Evolutionary conservation across 1,284 basidiomycete genomes (phyloP).

Genomic region (Erythrobasidium hasegawianum): DNA sequence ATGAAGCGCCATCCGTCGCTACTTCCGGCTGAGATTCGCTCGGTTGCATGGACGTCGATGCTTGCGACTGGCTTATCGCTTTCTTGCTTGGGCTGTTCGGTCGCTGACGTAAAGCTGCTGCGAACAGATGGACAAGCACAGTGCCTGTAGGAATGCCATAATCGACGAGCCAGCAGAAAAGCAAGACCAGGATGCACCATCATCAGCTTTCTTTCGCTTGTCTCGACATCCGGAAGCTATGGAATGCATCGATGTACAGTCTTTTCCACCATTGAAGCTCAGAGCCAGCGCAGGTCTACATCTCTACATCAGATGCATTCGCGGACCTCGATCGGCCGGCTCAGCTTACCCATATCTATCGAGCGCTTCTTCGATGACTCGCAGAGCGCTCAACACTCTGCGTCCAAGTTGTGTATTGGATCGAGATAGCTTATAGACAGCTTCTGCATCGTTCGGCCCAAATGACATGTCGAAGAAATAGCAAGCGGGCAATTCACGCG

Average conservation of each 20-base stretch:
- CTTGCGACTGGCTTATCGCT: too few relatives aligned
- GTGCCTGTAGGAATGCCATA: constrained; percentile 62
- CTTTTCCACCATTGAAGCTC: constrained; percentile 97
- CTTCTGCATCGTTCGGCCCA: constrained; percentile 32
- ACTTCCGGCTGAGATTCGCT: neutral
- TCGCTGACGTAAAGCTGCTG: constrained; percentile 52
- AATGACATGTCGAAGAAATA: constrained; percentile 27
- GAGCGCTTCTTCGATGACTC: constrained; percentile 70
- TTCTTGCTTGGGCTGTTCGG: too few relatives aligned
- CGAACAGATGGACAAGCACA: constrained; percentile 84
- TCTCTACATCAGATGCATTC: constrained; percentile 27
- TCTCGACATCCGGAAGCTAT: too few relatives aligned
- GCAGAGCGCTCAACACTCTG: constrained; percentile 68
- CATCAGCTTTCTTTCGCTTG: too few relatives aligned
- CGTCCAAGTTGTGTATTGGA: constrained; percentile 52
- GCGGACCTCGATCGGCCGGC: neutral
- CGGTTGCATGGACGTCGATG: constrained; percentile 52
- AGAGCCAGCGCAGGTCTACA: constrained; percentile 62
- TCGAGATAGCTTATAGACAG: constrained; percentile 36
- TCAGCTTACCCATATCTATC: constrained; percentile 70
- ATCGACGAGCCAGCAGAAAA: too few relatives aligned
- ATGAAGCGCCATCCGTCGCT: constrained; percentile 5
- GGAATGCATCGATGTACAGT: constrained; percentile 61
- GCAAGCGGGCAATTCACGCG: neutral
- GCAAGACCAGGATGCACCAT: too few relatives aligned